Evolutionary conservation across 257 asterid species (phyloP).

Genomic region (Datura wrightii): DNA sequence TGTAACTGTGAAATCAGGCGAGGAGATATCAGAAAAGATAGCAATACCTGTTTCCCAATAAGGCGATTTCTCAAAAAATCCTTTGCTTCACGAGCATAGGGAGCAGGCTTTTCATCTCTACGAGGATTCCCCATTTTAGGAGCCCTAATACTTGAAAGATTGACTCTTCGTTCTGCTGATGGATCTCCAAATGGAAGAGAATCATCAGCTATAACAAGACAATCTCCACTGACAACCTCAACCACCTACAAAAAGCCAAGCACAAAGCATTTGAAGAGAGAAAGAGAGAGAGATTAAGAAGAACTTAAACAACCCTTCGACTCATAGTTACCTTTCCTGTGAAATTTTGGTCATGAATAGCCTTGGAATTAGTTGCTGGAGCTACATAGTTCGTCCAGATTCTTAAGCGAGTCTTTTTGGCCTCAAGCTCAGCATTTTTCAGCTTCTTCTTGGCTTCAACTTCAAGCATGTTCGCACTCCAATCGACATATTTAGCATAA

Average conservation of each 20-base stretch:
- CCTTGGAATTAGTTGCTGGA: conserved; percentile 88
- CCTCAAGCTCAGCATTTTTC: conserved; percentile 87
- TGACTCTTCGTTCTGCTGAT: conserved; percentile 89
- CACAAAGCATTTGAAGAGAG: background rate
- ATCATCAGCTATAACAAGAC: conserved; percentile 88
- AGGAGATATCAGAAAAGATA: conserved; percentile 11
- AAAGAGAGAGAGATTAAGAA: background rate
- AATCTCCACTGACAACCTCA: conserved; percentile 88
- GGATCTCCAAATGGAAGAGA: conserved; percentile 93
- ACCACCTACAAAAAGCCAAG: conserved; percentile 65
- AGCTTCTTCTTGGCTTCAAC: conserved; percentile 73
- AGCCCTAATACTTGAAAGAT: conserved; percentile 93
- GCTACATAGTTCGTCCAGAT: conserved; percentile 89
- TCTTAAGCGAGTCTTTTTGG: conserved; percentile 74
- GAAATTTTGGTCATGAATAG: conserved; percentile 95
- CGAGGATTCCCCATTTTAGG: conserved; percentile 98
- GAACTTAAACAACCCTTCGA: conserved; percentile 18
- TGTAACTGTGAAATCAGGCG: conserved; percentile 13
- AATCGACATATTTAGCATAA: conserved; percentile 84
- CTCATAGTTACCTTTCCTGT: conserved; percentile 71
- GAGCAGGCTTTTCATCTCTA: conserved; percentile 89
- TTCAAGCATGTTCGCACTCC: conserved; percentile 90
- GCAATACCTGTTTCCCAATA: conserved; percentile 82
- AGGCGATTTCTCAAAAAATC: conserved; percentile 90
- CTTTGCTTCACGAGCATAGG: conserved; percentile 96